Conservation (phyloP, 2,329 filamentous ascomycete species). For the Aspergillus novoparasiticus region DNA sequence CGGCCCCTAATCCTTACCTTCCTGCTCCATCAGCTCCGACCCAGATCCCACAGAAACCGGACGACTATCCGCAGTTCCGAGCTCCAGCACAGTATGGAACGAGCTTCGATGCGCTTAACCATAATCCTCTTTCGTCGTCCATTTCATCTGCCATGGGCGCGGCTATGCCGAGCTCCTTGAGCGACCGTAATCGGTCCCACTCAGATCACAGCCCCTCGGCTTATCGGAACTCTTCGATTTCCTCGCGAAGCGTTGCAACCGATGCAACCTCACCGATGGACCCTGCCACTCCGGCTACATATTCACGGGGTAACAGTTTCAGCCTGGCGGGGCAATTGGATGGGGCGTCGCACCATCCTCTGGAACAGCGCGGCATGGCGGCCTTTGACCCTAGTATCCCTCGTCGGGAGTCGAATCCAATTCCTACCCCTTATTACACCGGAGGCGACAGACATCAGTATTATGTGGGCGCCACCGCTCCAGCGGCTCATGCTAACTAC, state of each 20-base stretch:
- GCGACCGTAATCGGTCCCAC: conserved; percentile 40
- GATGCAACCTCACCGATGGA: conserved; percentile 44
- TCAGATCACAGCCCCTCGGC: conserved; percentile 39
- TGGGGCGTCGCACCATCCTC: conserved; percentile 25
- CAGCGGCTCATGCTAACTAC: conserved; percentile 36
- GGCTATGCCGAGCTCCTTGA: conserved; percentile 34
- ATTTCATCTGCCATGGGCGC: conserved; percentile 36
- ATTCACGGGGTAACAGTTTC: conserved; percentile 40
- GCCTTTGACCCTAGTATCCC: conserved; percentile 36
- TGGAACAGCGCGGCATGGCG: conserved; percentile 37
- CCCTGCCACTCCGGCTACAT: conserved; percentile 38
- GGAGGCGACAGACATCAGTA: conserved; percentile 36
- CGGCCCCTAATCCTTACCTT: conserved; percentile 42
- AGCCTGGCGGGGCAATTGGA: conserved; percentile 39
- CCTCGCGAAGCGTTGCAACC: conserved; percentile 40
- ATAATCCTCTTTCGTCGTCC: conserved; percentile 36
- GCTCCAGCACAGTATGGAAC: conserved; percentile 33
- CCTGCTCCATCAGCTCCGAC: conserved; percentile 33
- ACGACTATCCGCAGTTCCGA: conserved; percentile 42
- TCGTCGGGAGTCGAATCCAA: conserved; percentile 40
- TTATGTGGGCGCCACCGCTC: conserved; percentile 32
- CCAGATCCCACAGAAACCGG: conserved; percentile 36
- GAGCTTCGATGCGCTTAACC: conserved; percentile 39
- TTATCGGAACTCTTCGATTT: conserved; percentile 45
- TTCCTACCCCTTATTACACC: conserved; percentile 38